Evolutionary conservation across 2,329 filamentous ascomycete genomes (phyloP).

Genomic region (Verticillium longisporum): DNA sequence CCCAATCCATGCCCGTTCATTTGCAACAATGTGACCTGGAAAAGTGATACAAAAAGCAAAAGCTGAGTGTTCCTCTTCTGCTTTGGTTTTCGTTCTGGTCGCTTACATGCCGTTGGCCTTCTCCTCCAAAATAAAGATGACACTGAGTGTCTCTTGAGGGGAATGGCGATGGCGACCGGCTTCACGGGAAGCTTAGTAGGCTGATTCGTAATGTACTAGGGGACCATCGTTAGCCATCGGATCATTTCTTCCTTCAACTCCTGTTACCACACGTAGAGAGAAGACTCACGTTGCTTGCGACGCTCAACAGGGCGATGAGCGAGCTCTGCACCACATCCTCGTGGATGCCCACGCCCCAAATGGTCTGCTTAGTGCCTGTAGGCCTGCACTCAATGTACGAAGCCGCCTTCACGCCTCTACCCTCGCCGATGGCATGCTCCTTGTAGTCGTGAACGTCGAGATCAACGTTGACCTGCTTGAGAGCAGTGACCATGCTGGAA

Average conservation of each 20-base stretch:
- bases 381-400: slow-evolving; percentile 88
- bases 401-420: slow-evolving; percentile 82
- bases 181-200: slow-evolving; percentile 60
- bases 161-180: slow-evolving; percentile 33
- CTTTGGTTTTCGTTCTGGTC: too few species aligned
- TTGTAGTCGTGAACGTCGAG: slow-evolving; percentile 93
- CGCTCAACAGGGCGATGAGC: slow-evolving; percentile 77
- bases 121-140: slow-evolving; percentile 29
- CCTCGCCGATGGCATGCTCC: slow-evolving; percentile 84
- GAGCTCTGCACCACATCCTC: slow-evolving; percentile 88
- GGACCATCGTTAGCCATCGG: slow-evolving; percentile 8
- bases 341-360: slow-evolving; percentile 90
- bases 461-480: slow-evolving; percentile 72
- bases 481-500: slow-evolving; percentile 77
- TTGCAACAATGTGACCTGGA: too few species aligned
- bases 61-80: too few species aligned
- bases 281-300: slow-evolving; percentile 74
- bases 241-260: background rate
- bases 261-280: background rate
- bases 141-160: slow-evolving; percentile 16
- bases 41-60: too few species aligned
- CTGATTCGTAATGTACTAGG: slow-evolving; percentile 66
- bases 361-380: slow-evolving; percentile 58
- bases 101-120: slow-evolving; percentile 30
- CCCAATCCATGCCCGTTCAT: too few species aligned